These are phyloP conservation scores for Kodamaea leandrae DNA, from an alignment of 805 yeast species.

Conservation along the genomic window DNA sequence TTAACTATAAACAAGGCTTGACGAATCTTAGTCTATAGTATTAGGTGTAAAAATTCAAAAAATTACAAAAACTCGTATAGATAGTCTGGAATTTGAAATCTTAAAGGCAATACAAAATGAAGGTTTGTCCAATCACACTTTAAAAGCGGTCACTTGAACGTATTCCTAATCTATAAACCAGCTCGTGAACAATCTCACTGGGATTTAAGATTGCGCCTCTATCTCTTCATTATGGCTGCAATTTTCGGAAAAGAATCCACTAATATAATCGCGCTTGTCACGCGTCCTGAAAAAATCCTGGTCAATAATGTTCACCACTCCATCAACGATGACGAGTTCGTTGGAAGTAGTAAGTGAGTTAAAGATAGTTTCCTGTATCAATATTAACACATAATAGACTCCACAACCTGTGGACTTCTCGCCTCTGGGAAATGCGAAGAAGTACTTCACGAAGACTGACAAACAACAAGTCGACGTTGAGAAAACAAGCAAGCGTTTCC, in stretches of 20 bases:
- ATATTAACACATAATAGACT: constrained; percentile 4
- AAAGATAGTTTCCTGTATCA: neutral
- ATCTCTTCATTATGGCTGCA: too few species aligned
- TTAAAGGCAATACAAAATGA: constrained; percentile 2
- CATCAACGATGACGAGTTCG: constrained; percentile 9
- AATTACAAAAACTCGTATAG: too few species aligned
- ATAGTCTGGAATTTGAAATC: too few species aligned
- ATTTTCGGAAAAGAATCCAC: too few species aligned
- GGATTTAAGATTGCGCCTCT: too few species aligned
- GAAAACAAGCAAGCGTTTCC: constrained; percentile 64
- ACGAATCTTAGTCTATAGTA: too few species aligned
- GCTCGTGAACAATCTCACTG: too few species aligned
- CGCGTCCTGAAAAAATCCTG: neutral
- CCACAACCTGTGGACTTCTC: constrained; percentile 3
- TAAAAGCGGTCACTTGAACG: too few species aligned
- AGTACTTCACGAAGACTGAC: constrained; percentile 4
- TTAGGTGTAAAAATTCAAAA: too few species aligned
- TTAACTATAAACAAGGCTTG: too few species aligned
- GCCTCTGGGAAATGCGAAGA: neutral
- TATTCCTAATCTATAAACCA: too few species aligned
- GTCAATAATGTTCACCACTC: constrained; percentile 4
- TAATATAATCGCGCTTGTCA: constrained; percentile 1
- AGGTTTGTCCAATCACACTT: too few species aligned
- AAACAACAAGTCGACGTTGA: constrained; percentile 28
- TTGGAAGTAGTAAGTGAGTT: constrained; percentile 9